Percentiles rank a stretch among this genome's conserved stretches.
Evolutionary conservation across 163 green algal genomes (phyloP).

Genomic region (Volvox carteri): DNA sequence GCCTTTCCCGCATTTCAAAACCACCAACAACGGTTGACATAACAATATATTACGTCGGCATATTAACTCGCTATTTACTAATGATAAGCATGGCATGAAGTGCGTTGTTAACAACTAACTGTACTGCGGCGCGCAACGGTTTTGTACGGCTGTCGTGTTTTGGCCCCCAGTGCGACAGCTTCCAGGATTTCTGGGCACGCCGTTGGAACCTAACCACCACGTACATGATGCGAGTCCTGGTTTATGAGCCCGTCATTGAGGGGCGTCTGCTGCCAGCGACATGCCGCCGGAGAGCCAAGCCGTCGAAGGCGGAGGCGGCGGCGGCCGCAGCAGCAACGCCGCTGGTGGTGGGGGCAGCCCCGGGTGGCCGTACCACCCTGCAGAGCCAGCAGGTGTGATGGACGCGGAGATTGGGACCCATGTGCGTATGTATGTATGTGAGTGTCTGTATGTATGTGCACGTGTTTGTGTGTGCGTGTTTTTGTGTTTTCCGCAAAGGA

Average conservation of each 20-base stretch:
- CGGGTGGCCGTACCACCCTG: too few relatives aligned
- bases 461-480: not conserved
- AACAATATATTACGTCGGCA: not conserved
- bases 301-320: not conserved
- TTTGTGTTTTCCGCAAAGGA: too few relatives aligned
- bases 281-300: not conserved
- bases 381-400: too few relatives aligned
- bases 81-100: not conserved
- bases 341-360: not conserved
- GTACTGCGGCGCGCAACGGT: too few relatives aligned
- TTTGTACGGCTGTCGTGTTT: not conserved
- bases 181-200: constrained; percentile 71
- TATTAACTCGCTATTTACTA: not conserved
- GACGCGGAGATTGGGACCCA: too few relatives aligned
- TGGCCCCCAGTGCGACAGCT: constrained; percentile 54
- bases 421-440: not conserved
- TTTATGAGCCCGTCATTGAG: constrained; percentile 72
- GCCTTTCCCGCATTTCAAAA: too few relatives aligned
- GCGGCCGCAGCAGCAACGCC: not conserved
- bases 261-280: constrained; percentile 50
- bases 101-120: not conserved
- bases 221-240: constrained; percentile 66
- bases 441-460: not conserved
- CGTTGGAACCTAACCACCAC: constrained; percentile 68
- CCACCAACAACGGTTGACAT: too few relatives aligned